These are phyloP conservation scores for Brassica rapa DNA, from an alignment of 345 rosid genomes.

Conservation along the genomic window DNA sequence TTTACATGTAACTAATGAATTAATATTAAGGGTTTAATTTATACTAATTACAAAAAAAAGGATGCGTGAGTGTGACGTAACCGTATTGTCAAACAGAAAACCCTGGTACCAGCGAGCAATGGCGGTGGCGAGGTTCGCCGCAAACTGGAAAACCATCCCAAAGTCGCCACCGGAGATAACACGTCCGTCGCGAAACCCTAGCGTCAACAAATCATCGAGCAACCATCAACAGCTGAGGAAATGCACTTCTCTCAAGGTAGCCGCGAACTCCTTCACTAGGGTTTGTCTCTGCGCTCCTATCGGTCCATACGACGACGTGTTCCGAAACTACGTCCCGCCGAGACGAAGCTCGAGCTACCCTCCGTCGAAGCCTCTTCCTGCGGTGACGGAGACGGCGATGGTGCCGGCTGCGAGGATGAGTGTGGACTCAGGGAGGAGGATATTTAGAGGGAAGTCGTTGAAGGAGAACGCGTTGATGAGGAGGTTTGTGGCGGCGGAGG, in stretches of 20 bases:
- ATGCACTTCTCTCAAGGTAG: slow-evolving; percentile 74
- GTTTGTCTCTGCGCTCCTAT: slow-evolving; percentile 92
- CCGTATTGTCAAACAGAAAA: slow-evolving; percentile 55
- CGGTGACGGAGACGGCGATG: slow-evolving; percentile 18
- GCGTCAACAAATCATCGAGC: slow-evolving; percentile 41
- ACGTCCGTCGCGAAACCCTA: slow-evolving; percentile 47
- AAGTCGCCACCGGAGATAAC: slow-evolving; percentile 41
- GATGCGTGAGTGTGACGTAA: slow-evolving; percentile 36
- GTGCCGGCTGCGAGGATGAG: slow-evolving; percentile 43
- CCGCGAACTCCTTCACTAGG: slow-evolving; percentile 70
- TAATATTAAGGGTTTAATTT: slow-evolving; percentile 1
- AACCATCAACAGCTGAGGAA: slow-evolving; percentile 53
- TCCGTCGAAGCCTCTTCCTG: slow-evolving; percentile 54
- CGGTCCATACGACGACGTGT: slow-evolving; percentile 84
- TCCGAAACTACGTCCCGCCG: slow-evolving; percentile 71
- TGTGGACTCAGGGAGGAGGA: slow-evolving; percentile 59
- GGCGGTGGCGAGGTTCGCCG: slow-evolving; percentile 59
- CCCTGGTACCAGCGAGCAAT: slow-evolving; percentile 95
- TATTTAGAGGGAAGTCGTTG: slow-evolving; percentile 88
- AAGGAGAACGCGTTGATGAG: slow-evolving; percentile 87
- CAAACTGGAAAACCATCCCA: slow-evolving; percentile 58
- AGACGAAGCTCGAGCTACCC: slow-evolving; percentile 91
- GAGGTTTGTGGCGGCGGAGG: slow-evolving; percentile 85
- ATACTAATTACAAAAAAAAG: neutral
- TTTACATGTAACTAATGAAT: neutral